phyloP scores from a whole-genome alignment of 345 rosid species.

The Citrus medica region DNA sequence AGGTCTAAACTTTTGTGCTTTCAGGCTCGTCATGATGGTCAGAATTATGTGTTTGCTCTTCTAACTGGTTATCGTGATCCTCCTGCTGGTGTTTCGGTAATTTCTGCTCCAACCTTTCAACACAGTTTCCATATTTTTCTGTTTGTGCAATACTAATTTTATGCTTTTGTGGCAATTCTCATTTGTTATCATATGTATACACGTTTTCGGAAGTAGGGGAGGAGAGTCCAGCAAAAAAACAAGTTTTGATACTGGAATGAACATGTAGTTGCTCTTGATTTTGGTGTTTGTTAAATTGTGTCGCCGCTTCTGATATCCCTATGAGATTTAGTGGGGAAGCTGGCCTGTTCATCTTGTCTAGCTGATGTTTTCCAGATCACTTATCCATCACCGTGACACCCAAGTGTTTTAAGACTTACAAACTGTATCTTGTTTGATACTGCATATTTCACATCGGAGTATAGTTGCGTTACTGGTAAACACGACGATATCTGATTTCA shows the following conservation, averaged over 20 bases:
- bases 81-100: slow-evolving; percentile 94
- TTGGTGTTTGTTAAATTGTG: not conserved
- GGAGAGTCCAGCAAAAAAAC: not conserved
- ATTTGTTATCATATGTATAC: not conserved
- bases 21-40: slow-evolving; percentile 99
- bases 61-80: slow-evolving; percentile 98
- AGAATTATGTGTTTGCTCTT: slow-evolving; percentile 94
- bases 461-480: not conserved
- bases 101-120: slow-evolving; percentile 10
- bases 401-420: not conserved
- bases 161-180: not conserved
- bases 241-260: not conserved
- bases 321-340: not conserved
- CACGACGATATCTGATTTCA: not conserved
- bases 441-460: not conserved
- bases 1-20: slow-evolving; percentile 16
- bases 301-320: not conserved
- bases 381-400: not conserved
- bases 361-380: not conserved
- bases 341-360: not conserved
- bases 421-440: not conserved
- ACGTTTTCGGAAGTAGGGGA: not conserved
- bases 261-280: not conserved
- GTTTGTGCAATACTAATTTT: not conserved
- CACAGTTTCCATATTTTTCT: not conserved